A percentile compares a stretch with the other conserved stretches of the same genome.
phyloP scores from a whole-genome alignment of 2,329 filamentous ascomycete genomes.

The Ilyonectria mors-panacis region DNA sequence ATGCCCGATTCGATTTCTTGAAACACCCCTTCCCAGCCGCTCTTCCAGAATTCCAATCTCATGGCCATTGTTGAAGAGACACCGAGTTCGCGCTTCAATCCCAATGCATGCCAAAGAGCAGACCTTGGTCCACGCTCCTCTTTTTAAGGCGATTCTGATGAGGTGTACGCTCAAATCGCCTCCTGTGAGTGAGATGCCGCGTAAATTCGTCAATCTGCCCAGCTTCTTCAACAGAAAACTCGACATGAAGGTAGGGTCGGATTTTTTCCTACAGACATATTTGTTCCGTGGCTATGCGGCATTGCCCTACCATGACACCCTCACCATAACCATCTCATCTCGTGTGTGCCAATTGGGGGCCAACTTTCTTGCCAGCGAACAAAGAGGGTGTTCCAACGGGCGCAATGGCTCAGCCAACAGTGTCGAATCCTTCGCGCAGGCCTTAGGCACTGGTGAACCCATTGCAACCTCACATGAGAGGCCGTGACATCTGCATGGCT shows the following conservation, averaged over 20 bases:
- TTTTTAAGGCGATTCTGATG: no score
- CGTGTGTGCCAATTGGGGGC: neutral
- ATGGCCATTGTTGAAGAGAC: neutral
- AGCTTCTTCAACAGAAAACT: no score
- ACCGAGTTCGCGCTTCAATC: neutral
- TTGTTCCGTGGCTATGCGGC: no score
- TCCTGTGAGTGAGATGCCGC: no score
- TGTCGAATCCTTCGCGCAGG: neutral
- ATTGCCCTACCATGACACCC: no score
- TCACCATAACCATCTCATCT: neutral
- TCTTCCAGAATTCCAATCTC: neutral
- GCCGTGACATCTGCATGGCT: neutral
- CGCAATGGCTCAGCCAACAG: neutral
- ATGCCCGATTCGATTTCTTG: neutral
- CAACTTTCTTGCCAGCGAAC: slow-evolving; percentile 69
- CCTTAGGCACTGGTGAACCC: neutral
- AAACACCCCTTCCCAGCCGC: neutral
- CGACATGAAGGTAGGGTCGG: no score
- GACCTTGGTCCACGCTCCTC: neutral
- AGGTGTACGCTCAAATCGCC: no score
- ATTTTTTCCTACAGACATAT: no score
- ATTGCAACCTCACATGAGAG: neutral
- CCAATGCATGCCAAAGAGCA: neutral
- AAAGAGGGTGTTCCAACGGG: neutral
- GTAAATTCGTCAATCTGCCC: no score